Conservation (phyloP, 2,329 filamentous ascomycete species). For the Corynespora cassiicola region DNA sequence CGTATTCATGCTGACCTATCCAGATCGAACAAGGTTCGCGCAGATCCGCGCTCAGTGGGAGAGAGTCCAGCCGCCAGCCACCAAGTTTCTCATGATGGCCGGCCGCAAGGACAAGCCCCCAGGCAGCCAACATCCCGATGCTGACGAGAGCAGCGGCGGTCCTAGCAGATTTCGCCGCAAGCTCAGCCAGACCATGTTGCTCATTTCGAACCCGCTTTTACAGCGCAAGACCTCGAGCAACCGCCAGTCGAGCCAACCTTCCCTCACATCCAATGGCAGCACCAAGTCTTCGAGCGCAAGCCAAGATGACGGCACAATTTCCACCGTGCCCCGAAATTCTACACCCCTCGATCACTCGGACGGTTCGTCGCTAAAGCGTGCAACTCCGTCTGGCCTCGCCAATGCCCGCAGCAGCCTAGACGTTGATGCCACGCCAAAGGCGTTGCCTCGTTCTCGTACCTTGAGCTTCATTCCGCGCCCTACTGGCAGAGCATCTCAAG, state of each 20-base stretch:
- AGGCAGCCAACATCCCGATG: slow-evolving; percentile 14
- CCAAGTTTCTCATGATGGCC: slow-evolving; percentile 26
- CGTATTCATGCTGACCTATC: slow-evolving; percentile 41
- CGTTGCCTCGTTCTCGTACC: slow-evolving; percentile 36
- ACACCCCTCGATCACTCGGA: slow-evolving; percentile 5
- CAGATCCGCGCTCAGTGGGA: slow-evolving; percentile 43
- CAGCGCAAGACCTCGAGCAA: slow-evolving; percentile 32
- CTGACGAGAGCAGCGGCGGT: slow-evolving; percentile 14
- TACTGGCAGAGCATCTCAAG: slow-evolving; percentile 16
- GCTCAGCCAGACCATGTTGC: slow-evolving; percentile 39
- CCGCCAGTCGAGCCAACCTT: slow-evolving; percentile 16
- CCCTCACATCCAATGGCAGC: slow-evolving; percentile 16
- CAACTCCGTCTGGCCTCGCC: not conserved
- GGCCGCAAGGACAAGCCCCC: slow-evolving; percentile 31
- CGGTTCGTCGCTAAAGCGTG: slow-evolving; percentile 1
- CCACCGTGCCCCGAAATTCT: slow-evolving; percentile 6
- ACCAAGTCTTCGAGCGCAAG: slow-evolving; percentile 2
- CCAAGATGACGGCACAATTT: slow-evolving; percentile 7
- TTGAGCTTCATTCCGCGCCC: slow-evolving; percentile 41
- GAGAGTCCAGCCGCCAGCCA: slow-evolving; percentile 21
- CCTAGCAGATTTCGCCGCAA: slow-evolving; percentile 39
- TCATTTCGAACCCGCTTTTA: slow-evolving; percentile 38
- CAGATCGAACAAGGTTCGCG: slow-evolving; percentile 39
- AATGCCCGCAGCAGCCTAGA: slow-evolving; percentile 8
- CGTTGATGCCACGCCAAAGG: slow-evolving; percentile 21